Percentiles rank a stretch among this genome's conserved stretches.
phyloP scores from a whole-genome alignment of 495 filamentous ascomycete species.

The Xanthoparmelia taractica region DNA sequence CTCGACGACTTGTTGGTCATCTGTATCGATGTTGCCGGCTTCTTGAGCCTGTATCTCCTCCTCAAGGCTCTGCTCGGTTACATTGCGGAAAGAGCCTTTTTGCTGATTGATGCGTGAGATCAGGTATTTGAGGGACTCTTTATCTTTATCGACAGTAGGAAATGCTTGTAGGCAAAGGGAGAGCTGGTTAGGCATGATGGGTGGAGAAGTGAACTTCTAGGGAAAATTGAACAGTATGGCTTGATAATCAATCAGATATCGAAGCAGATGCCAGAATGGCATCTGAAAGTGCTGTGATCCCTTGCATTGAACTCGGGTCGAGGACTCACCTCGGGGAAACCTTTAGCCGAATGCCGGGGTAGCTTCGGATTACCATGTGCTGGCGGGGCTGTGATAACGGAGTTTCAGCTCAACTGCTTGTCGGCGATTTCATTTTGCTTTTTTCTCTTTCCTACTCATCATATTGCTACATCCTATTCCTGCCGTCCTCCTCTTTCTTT shows the following conservation, averaged over 20 bases:
- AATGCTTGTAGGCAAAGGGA: slow-evolving; percentile 56
- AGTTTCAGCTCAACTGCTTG: too few relatives aligned
- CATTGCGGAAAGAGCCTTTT: slow-evolving; percentile 63
- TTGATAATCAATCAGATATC: not conserved
- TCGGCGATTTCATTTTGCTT: not conserved
- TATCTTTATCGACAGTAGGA: slow-evolving; percentile 44
- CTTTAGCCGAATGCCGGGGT: not conserved
- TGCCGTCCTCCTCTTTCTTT: not conserved
- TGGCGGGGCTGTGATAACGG: not conserved
- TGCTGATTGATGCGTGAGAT: slow-evolving; percentile 68
- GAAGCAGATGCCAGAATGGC: not conserved
- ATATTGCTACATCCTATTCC: not conserved
- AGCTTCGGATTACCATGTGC: slow-evolving; percentile 3
- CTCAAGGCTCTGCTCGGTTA: slow-evolving; percentile 55
- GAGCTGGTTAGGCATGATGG: slow-evolving; percentile 8
- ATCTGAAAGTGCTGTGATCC: not conserved
- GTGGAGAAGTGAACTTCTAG: not conserved
- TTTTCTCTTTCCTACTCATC: not conserved
- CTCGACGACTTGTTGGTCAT: slow-evolving; percentile 33
- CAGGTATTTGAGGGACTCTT: slow-evolving; percentile 58
- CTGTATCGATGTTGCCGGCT: slow-evolving; percentile 27
- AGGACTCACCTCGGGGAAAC: not conserved
- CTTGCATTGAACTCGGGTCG: not conserved
- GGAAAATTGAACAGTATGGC: not conserved
- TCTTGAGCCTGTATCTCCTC: slow-evolving; percentile 51